Percentiles rank a stretch among this genome's conserved stretches.
Evolutionary conservation across 2,329 filamentous ascomycete species (phyloP).

Genomic region (Phaeomoniella chlamydospora): DNA sequence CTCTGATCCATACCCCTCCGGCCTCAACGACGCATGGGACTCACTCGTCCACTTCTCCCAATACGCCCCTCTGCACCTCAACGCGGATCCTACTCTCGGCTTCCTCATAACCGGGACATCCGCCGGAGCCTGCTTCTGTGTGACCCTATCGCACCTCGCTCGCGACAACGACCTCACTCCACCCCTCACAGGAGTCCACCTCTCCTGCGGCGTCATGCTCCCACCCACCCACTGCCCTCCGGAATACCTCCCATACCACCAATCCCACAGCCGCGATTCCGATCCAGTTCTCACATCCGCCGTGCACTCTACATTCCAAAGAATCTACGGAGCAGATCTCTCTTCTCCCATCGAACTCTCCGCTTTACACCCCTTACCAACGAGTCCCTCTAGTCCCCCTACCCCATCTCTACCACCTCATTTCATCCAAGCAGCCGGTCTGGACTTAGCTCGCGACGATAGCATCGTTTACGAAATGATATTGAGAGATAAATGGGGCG

Average conservation of each 20-base stretch:
- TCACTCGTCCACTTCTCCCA: constrained; percentile 13
- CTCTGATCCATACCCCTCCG: constrained; percentile 10
- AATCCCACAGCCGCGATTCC: background rate
- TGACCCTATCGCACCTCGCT: background rate
- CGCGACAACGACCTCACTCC: constrained; percentile 10
- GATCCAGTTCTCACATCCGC: background rate
- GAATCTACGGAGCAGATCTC: background rate
- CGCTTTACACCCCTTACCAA: background rate
- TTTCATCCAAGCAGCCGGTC: constrained; percentile 20
- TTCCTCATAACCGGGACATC: constrained; percentile 36
- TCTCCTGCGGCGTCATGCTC: constrained; percentile 8
- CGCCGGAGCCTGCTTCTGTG: constrained; percentile 22
- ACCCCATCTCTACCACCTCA: background rate
- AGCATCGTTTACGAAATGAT: constrained; percentile 35
- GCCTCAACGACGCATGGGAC: constrained; percentile 11
- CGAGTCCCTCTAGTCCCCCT: no score
- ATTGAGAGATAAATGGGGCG: constrained; percentile 23
- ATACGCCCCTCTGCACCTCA: constrained; percentile 21
- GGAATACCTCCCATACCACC: background rate
- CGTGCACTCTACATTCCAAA: background rate
- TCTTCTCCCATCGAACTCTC: background rate
- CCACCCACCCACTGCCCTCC: constrained; percentile 12
- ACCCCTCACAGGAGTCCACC: constrained; percentile 26
- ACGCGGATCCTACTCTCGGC: constrained; percentile 25
- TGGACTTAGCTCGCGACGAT: constrained; percentile 38